Percentiles rank a stretch among this genome's conserved stretches.
Conservation (phyloP, 805 yeast species). For the Zygosaccharomyces lentus region DNA sequence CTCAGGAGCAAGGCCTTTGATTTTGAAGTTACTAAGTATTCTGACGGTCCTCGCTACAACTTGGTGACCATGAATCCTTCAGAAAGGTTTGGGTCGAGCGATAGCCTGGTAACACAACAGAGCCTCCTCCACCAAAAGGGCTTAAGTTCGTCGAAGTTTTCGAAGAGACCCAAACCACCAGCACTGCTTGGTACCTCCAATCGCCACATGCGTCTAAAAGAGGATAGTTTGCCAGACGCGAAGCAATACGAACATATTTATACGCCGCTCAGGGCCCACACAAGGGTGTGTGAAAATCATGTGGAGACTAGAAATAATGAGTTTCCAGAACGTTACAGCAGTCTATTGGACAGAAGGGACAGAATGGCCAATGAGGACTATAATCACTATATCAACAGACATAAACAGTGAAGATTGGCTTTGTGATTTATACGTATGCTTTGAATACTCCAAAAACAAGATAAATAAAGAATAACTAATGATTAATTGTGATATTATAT, state of each 20-base stretch:
- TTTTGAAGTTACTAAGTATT: neutral
- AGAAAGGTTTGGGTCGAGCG: conserved; percentile 1
- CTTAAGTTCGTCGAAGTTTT: conserved; percentile 1
- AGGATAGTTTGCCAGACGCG: neutral
- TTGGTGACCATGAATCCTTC: conserved; percentile 3
- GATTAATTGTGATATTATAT: neutral
- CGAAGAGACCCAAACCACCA: conserved; percentile 6
- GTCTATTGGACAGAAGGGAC: conserved; percentile 17
- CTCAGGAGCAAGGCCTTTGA: neutral
- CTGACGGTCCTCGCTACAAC: neutral
- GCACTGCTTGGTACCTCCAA: neutral
- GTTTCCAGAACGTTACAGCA: conserved; percentile 13
- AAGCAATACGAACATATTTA: conserved; percentile 6
- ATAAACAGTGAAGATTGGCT: neutral
- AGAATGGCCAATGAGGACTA: conserved; percentile 22
- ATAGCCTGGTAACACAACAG: neutral
- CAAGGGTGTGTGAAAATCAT: neutral
- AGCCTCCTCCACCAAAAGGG: neutral
- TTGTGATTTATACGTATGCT: neutral
- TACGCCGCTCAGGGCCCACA: conserved; percentile 12
- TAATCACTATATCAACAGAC: conserved; percentile 9
- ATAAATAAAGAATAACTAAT: neutral
- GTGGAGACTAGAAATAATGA: neutral
- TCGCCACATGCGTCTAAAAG: neutral
- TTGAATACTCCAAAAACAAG: neutral